Base-by-base conservation (phyloP, 2,329 filamentous ascomycete species). In the Ophiostoma himal-ulmi region DNA sequence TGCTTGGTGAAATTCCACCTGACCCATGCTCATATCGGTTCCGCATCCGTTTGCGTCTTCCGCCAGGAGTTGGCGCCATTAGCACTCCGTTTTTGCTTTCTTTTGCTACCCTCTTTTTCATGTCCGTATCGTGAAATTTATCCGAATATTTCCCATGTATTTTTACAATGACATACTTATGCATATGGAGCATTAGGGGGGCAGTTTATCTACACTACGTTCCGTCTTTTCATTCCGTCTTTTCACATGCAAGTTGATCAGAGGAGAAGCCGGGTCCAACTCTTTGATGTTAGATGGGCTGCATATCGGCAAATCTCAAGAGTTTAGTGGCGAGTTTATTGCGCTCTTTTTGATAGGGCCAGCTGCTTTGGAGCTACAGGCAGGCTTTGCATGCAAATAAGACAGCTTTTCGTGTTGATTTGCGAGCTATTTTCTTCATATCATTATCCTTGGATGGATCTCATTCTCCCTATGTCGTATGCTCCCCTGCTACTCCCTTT, bases 21-120 rank as follows among this genome's bases (percentile, higher is more conserved):
- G 57, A 62, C 13, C 26, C 57, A 17, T 62, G 26, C 26, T 37
- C 30, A 22, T 65, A 39, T 65, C 62, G 62, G 62, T 65, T 39
- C 62, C 62, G 62, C 62, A 65, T 65, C 62, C 36, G 10, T 54
- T 68, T 68, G 41, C 20, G 44, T n/a, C 30, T 36, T 22, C 30
- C 20, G 8, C 22, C 60, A 34, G 36, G 44, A 52, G 26, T 62
- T 17, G 57, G 10, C 8, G 22, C 20, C 26, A 13, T 30, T 60
- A n/a, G 44, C 44, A 30, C n/a, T 57, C 52, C n/a, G n/a, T 17
- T 62, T 62, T 62, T 4, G 5, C 20, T 60, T 60, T n/a, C 13
- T 60, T 60, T 6, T 34, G 5, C 11, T 14, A 3, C 26, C 5
- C 13, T 17, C 22, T 30, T 30, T n/a, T 20, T 48, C 44, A 7